Percentiles rank a stretch among this genome's conserved stretches.
These are phyloP conservation scores for Effrenium voratum DNA, from an alignment of 73 alveolate genomes.

Conservation along the genomic window DNA sequence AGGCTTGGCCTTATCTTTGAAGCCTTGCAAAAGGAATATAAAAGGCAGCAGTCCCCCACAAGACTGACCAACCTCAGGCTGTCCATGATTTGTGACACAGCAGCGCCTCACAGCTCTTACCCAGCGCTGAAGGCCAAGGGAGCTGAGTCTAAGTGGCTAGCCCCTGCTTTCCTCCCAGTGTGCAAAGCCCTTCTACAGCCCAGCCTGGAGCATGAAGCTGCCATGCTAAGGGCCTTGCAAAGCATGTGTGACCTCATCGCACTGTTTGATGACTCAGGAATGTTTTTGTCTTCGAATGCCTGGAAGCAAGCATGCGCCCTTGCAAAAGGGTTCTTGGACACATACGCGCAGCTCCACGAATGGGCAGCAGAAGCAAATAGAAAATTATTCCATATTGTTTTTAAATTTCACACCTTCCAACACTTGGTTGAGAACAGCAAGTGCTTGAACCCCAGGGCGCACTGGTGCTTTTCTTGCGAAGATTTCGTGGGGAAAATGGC, in stretches of 20 bases:
- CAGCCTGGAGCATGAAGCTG: background rate
- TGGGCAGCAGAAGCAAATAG: slow-evolving; percentile 11
- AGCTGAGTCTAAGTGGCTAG: slow-evolving; percentile 17
- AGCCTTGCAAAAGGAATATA: background rate
- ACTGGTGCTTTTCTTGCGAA: background rate
- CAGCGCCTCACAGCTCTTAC: background rate
- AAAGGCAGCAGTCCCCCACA: background rate
- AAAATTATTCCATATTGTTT: background rate
- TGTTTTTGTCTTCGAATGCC: background rate
- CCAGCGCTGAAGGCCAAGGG: slow-evolving; percentile 10
- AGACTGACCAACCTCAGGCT: slow-evolving; percentile 29
- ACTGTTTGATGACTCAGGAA: background rate
- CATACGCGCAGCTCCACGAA: background rate
- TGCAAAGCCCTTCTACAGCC: background rate
- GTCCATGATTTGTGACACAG: slow-evolving; percentile 6
- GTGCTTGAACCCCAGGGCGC: background rate
- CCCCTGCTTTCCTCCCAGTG: slow-evolving; percentile 24
- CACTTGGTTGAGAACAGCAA: background rate
- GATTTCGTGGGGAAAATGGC: slow-evolving; percentile 8
- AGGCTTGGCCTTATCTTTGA: background rate
- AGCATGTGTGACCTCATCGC: slow-evolving; percentile 44
- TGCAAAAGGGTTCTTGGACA: slow-evolving; percentile 21
- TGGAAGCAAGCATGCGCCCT: background rate
- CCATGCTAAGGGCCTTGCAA: background rate
- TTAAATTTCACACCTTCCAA: background rate